Base-by-base conservation (phyloP, 148 eudicot genomes). In the Heliamphora exappendiculata region DNA sequence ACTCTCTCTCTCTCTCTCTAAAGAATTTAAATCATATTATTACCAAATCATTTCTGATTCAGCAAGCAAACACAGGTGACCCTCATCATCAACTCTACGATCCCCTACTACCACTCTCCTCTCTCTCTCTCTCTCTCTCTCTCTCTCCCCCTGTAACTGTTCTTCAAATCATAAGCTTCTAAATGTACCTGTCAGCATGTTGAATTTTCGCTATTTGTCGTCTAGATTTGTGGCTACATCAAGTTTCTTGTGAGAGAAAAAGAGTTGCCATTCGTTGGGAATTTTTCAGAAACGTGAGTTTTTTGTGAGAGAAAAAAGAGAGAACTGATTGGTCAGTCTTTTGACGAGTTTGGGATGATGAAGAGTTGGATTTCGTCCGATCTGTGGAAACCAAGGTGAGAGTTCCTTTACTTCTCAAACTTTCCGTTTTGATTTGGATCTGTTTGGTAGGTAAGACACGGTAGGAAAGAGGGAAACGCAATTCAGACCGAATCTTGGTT, bases 11-110 rank as follows among this genome's bases (percentile, higher is more conserved):
- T n/a, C n/a, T n/a, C n/a, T n/a, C n/a, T n/a, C n/a, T n/a, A n/a
- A n/a, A n/a, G n/a, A n/a, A n/a, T n/a, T n/a, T n/a, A n/a, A n/a
- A n/a, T n/a, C n/a, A n/a, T n/a, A n/a, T n/a, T n/a, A n/a, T n/a
- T n/a, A n/a, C n/a, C n/a, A n/a, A n/a, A n/a, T n/a, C n/a, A n/a
- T 44, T 42, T 34, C 79, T 69, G 79, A 24, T 69, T 69, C 57
- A 39, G 9, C 75, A 77, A 77, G 54, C 74, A 44, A 77, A 28
- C 59, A 55, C 74, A 55, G 42, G 1, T 34, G 9, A 33, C n/a
- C 7, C 53, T 57, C 50, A 37, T 28, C 44, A 60, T 65, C 69
- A 74, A 14, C 36, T 2, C n/a, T 7, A n/a, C 45, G 14, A 37
- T 37, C 45, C 36, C 20, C 16, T 60, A 54, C 24, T 19, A 29